Evolutionary conservation across 495 filamentous ascomycete genomes (phyloP).

Genomic region (Lepidopterella palustris): DNA sequence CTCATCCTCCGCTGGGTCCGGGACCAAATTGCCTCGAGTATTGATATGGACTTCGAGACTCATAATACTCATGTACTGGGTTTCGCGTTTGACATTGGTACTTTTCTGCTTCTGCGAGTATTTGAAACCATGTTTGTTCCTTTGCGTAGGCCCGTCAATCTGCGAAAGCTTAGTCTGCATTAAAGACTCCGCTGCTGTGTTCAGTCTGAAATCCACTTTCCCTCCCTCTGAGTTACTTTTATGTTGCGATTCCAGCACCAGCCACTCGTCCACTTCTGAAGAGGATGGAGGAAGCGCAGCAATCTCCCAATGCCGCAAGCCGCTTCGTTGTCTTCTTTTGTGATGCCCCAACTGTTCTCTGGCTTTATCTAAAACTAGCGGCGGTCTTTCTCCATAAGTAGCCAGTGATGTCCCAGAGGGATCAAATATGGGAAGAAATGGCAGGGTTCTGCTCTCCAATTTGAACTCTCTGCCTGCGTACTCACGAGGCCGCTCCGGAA

Average conservation of each 20-base stretch:
- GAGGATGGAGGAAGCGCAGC: slow-evolving; percentile 59
- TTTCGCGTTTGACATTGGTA: slow-evolving; percentile 74
- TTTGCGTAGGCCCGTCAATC: slow-evolving; percentile 85
- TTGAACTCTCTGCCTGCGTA: slow-evolving; percentile 88
- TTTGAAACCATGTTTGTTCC: slow-evolving; percentile 75
- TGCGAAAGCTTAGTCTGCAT: slow-evolving; percentile 56
- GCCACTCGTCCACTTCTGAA: slow-evolving; percentile 65
- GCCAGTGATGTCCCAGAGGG: slow-evolving; percentile 51
- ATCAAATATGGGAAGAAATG: slow-evolving; percentile 77
- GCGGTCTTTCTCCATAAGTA: slow-evolving; percentile 48
- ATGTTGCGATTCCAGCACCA: slow-evolving; percentile 36
- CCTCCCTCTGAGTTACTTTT: neutral
- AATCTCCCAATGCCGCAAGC: slow-evolving; percentile 59
- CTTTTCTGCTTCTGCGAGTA: slow-evolving; percentile 73
- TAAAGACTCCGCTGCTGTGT: slow-evolving; percentile 7
- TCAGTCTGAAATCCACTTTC: neutral
- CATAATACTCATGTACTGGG: slow-evolving; percentile 95
- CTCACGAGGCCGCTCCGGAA: slow-evolving; percentile 69
- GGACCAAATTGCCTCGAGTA: slow-evolving; percentile 68
- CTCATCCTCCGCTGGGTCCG: slow-evolving; percentile 85
- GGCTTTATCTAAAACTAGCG: slow-evolving; percentile 41
- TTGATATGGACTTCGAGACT: slow-evolving; percentile 94
- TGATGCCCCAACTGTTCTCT: slow-evolving; percentile 47
- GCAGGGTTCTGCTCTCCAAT: slow-evolving; percentile 63
- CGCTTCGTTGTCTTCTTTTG: slow-evolving; percentile 47